Evolutionary conservation across 805 yeast genomes (phyloP), one percentile per base, ranked within the genome.

Genomic region (Saccharomycopsis synnaedendra): DNA sequence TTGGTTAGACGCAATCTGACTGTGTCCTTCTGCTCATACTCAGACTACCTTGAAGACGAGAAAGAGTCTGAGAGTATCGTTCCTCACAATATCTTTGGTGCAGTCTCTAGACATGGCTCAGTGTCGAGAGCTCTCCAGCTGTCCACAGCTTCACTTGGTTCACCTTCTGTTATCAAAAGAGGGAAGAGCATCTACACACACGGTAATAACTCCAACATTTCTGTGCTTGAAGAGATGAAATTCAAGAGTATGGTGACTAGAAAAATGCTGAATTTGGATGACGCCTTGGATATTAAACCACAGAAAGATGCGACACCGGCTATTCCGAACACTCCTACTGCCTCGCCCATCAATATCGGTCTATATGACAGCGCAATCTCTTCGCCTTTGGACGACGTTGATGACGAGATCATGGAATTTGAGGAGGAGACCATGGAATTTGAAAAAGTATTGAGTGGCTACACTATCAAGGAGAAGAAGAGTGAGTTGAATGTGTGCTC

Each of bases 1-100:
- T 46, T 51, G 44, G 50, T 51, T 8, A 33, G 48, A 11, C 46
- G 39, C 28, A 45, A 41, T 11, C 42, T 47, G 4, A 32, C 43
- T 4, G n/a, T 41, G 10, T 46, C 50, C 4, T 51, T 51, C 34
- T 46, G 32, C 37, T 43, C 50, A 10, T 51, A 51, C 37, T 32
- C 44, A 35, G 54, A 51, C 36, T 49, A 40, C 32, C 38, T 51
- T 33, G 46, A 47, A 38, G 52, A 48, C 19, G 54, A 51, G 37
- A 33, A 31, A 10, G 34, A 42, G 31, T 31, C 32, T 10, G 34
- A 31, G 39, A 31, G 32, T 29, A 39, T 19, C 5, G 7, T 7
- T 5, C 40, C 36, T 39, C 30, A 35, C 27, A 39, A 10, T 9
- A 33, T n/a, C n/a, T 29, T 42, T 3, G 37, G 27, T 6, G 32